Evolutionary conservation across 169 alveolate genomes (phyloP), one percentile per base, ranked within the genome.

Genomic region (Cryptosporidium ryanae): DNA sequence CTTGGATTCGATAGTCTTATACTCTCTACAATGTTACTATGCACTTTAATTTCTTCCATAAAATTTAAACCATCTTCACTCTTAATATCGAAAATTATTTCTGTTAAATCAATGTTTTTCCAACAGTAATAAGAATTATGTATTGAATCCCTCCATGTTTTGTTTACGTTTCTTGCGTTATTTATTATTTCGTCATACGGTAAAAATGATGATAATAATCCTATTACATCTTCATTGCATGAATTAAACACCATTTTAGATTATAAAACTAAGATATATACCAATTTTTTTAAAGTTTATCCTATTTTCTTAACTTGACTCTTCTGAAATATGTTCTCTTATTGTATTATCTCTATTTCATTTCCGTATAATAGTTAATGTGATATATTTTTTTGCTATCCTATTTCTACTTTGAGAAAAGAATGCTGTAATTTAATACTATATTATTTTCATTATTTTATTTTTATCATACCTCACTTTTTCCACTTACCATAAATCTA

Each of bases 1-100:
- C 17, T 55, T 54, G 84, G 84, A 70, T 70, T 70, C 18, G 68
- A 70, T 7, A 70, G 2, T 50, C 84, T 70, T 17, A 70, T 29
- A 55, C 55, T 70, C 34, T 43, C 27, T 46, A 70, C 29, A 6
- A 50, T 13, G 34, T 10, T 52, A 54, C 57, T 15, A 8, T 31
- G 34, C n/a, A 21, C 12, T 70, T 31, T 70, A 31, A 70, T 55
- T 54, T 50, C 68, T 7, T 70, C 57, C 2, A 70, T 17, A 25
- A 54, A 29, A 54, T 49, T 54, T 17, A 44, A 38, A 18, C 29
- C 38, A 17, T 66, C 46, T 1, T 29, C 23, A 13, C 46, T 7
- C 21, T 66, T 44, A 55, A 4, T 29, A 29, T 70, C 84, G 25
- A 23, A n/a, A 57, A 23, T 21, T n/a, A 29, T 55, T 54, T 70